Evolutionary conservation across 495 filamentous ascomycete genomes (phyloP).

Genomic region (Neurospora discreta): DNA sequence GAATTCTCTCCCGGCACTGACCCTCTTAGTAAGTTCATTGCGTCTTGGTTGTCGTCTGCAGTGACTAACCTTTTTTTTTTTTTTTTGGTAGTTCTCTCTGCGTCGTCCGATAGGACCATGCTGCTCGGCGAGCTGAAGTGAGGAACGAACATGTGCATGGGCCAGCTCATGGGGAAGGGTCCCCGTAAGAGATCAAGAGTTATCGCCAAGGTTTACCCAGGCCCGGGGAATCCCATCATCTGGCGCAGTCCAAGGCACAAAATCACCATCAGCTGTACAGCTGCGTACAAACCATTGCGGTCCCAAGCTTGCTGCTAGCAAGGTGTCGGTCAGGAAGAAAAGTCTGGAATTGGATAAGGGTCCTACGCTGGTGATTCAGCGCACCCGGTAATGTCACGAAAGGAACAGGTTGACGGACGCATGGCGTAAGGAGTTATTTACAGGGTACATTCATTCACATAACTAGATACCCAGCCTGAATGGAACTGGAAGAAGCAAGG

Average conservation of each 20-base stretch:
- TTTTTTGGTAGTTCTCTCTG: conserved; percentile 78
- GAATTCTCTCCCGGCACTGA: conserved; percentile 75
- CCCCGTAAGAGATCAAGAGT: not conserved
- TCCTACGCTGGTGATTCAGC: not conserved
- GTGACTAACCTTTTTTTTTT: conserved; percentile 24
- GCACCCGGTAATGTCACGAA: not conserved
- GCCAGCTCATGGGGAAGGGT: not conserved
- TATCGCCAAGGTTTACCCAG: not conserved
- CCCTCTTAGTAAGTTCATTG: conserved; percentile 66
- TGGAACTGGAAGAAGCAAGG: not conserved
- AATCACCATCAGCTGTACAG: not conserved
- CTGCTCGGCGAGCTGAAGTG: conserved; percentile 64
- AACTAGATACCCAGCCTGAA: not conserved
- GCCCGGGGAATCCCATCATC: not conserved
- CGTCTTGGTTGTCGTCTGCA: not conserved
- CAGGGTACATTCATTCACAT: not conserved
- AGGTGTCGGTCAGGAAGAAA: not conserved
- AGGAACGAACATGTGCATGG: conserved; percentile 3
- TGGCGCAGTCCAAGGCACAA: not conserved
- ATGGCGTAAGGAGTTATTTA: not conserved
- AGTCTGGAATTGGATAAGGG: not conserved
- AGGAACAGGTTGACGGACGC: not conserved
- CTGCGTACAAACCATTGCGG: not conserved
- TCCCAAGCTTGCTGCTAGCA: not conserved
- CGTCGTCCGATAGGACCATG: conserved; percentile 70